Evolutionary conservation across 352 stramenopile species (phyloP).

Genomic region (Phytophthora quininea): DNA sequence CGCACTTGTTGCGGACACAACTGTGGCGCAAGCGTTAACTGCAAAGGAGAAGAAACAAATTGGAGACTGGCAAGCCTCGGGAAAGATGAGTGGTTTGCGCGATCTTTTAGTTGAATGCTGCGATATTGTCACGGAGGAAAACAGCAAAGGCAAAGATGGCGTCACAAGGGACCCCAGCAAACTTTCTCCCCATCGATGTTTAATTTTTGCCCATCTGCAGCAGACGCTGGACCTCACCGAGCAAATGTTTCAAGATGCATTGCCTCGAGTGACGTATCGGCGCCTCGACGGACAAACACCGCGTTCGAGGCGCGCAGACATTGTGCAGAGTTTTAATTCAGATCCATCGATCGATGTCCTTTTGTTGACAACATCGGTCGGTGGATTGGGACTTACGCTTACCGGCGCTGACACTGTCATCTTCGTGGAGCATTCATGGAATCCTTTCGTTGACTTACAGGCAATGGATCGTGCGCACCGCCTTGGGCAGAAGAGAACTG

Average conservation of each 20-base stretch:
- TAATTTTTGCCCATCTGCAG: constrained; percentile 96
- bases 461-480: constrained; percentile 89
- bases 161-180: constrained; percentile 22
- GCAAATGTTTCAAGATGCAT: constrained; percentile 76
- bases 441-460: constrained; percentile 96
- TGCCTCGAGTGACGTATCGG: constrained; percentile 81
- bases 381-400: constrained; percentile 96
- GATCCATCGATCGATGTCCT: constrained; percentile 94
- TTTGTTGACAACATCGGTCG: constrained; percentile 95
- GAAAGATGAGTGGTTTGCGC: constrained; percentile 90
- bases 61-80: constrained; percentile 80
- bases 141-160: constrained; percentile 1
- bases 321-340: constrained; percentile 93
- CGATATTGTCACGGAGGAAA: constrained; percentile 32
- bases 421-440: constrained; percentile 98
- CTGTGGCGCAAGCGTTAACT: constrained; percentile 26
- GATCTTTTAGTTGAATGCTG: constrained; percentile 81
- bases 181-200: constrained; percentile 84
- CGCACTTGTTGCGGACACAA: constrained; percentile 66
- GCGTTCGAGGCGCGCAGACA: constrained; percentile 58
- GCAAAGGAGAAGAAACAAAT: constrained; percentile 36
- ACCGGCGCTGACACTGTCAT: constrained; percentile 97
- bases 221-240: constrained; percentile 95
- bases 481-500: constrained; percentile 71
- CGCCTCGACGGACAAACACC: constrained; percentile 93